These are phyloP conservation scores for Corynascus novoguineensis DNA, from an alignment of 495 filamentous ascomycete genomes.

Conservation along the genomic window DNA sequence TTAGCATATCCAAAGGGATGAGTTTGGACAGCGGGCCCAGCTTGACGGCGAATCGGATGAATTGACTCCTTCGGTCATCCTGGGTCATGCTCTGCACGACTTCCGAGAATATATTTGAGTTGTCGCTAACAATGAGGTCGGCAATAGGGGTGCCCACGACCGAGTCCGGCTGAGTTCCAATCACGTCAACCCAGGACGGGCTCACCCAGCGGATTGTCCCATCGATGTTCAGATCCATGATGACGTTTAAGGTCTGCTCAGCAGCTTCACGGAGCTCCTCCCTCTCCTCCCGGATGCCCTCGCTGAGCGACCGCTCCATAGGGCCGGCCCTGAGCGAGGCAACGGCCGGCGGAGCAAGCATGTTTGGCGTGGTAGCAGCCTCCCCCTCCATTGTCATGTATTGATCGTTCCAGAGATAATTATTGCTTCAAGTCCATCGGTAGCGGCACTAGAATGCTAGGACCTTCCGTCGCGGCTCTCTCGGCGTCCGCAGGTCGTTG, in stretches of 20 bases:
- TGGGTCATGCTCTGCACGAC: constrained; percentile 82
- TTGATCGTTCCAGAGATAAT: constrained; percentile 11
- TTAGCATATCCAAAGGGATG: constrained; percentile 43
- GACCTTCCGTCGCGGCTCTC: constrained; percentile 7
- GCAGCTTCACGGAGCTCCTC: constrained; percentile 92
- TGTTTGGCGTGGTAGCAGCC: constrained; percentile 24
- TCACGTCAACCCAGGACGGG: constrained; percentile 91
- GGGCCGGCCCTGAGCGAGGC: constrained; percentile 44
- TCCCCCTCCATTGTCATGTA: constrained; percentile 41
- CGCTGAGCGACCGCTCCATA: constrained; percentile 52
- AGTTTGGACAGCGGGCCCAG: constrained; percentile 71
- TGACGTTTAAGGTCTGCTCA: constrained; percentile 92
- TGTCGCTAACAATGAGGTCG: constrained; percentile 68
- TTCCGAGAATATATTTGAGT: constrained; percentile 70
- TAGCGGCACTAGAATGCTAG: background rate
- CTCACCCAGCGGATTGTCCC: constrained; percentile 91
- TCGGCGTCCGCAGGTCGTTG: background rate
- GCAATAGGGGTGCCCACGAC: constrained; percentile 73
- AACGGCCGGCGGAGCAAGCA: constrained; percentile 45
- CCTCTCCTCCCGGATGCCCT: constrained; percentile 62
- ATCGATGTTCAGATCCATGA: constrained; percentile 85
- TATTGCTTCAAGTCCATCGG: constrained; percentile 22
- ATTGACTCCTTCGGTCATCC: constrained; percentile 88
- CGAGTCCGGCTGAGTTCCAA: constrained; percentile 68
- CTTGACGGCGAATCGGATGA: constrained; percentile 75